Evolutionary conservation across 805 yeast genomes (phyloP).

Genomic region (Ogataea pignaliae): DNA sequence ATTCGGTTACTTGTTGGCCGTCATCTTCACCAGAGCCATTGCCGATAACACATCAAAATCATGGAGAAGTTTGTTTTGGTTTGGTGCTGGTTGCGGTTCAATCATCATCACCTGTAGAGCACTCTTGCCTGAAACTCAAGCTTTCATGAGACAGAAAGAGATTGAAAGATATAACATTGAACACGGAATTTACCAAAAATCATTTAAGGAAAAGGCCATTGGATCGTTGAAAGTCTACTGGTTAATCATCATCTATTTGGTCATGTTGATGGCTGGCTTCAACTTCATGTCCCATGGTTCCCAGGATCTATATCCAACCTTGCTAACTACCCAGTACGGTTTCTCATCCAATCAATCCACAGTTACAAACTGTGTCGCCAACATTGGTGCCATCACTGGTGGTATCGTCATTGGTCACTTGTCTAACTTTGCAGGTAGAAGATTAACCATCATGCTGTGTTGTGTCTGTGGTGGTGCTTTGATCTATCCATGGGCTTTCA

Average conservation of each 20-base stretch:
- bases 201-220: constrained; percentile 30
- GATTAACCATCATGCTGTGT: constrained; percentile 47
- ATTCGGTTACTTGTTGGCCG: constrained; percentile 62
- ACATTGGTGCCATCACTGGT: constrained; percentile 54
- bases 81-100: constrained; percentile 56
- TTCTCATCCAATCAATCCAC: constrained; percentile 42
- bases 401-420: constrained; percentile 53
- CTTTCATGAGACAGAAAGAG: constrained; percentile 41
- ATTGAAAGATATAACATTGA: constrained; percentile 28
- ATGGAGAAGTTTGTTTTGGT: constrained; percentile 69
- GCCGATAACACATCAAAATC: constrained; percentile 45
- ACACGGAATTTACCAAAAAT: constrained; percentile 28
- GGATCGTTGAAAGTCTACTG: constrained; percentile 46
- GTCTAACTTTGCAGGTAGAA: constrained; percentile 52
- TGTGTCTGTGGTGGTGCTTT: constrained; percentile 55
- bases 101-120: constrained; percentile 39
- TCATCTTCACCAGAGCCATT: constrained; percentile 60
- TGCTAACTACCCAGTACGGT: constrained; percentile 42
- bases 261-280: constrained; percentile 59
- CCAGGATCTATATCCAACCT: constrained; percentile 59
- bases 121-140: constrained; percentile 47
- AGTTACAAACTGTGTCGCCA: constrained; percentile 53
- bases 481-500: constrained; percentile 60
- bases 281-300: constrained; percentile 61
- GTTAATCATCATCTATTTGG: constrained; percentile 53